Evolutionary conservation across 164 flowering plant genomes (phyloP).

Genomic region (Tinospora cordifolia): DNA sequence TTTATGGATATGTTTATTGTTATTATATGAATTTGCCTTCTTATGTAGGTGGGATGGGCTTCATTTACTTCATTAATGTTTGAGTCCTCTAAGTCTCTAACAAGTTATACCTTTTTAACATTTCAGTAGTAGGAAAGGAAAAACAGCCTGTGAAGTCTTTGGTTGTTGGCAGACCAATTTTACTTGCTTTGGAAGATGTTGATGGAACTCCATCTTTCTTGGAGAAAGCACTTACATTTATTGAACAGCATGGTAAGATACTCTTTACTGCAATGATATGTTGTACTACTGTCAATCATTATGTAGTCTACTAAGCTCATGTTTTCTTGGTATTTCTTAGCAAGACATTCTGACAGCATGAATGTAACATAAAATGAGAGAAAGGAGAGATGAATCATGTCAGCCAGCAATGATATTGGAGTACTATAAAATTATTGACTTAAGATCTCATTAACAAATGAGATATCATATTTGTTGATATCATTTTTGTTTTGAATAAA

Average conservation of each 20-base stretch:
- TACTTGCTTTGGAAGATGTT: conserved; percentile 79
- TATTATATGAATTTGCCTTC: not conserved
- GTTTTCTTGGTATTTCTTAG: not conserved
- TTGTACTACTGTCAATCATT: not conserved
- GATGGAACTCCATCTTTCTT: conserved; percentile 85
- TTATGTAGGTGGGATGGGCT: not conserved
- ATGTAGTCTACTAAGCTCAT: conserved; percentile 3
- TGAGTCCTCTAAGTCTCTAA: conserved; percentile 7
- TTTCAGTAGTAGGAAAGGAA: conserved; percentile 34
- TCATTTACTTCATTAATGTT: not conserved
- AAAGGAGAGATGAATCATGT: not conserved
- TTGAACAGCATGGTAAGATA: conserved; percentile 65
- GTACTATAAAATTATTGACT: not conserved
- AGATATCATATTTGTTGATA: not conserved
- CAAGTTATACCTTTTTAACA: not conserved
- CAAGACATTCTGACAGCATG: not conserved
- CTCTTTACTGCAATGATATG: conserved; percentile 1
- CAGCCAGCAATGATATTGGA: not conserved
- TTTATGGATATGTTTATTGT: not conserved
- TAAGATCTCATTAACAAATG: not conserved
- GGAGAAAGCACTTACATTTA: conserved; percentile 75
- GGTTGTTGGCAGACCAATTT: conserved; percentile 67
- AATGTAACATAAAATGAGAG: not conserved
- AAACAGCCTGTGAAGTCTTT: conserved; percentile 37
- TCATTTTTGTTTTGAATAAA: too few relatives aligned